Conservation (phyloP, 768 basidiomycete genomes). For the Psilocybe sp. region DNA sequence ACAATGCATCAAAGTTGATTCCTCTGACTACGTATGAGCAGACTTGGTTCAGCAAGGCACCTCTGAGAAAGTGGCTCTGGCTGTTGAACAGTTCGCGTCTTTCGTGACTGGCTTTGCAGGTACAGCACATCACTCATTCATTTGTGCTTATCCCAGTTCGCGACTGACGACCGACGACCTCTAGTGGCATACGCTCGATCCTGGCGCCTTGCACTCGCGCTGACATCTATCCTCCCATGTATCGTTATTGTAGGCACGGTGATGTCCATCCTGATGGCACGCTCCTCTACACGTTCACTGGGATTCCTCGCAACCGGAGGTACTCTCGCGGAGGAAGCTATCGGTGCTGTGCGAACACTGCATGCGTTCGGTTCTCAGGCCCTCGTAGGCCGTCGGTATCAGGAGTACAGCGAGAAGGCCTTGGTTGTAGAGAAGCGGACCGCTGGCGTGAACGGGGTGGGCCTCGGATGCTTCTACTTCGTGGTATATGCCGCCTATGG, state of each 20-base stretch:
- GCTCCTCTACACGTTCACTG: conserved; percentile 56
- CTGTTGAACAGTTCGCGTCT: conserved; percentile 59
- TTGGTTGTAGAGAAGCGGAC: conserved; percentile 52
- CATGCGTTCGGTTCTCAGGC: conserved; percentile 88
- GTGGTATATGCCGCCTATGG: conserved; percentile 76
- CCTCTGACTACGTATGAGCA: conserved; percentile 20
- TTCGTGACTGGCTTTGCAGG: conserved; percentile 75
- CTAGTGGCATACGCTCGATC: conserved; percentile 58
- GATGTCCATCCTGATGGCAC: conserved; percentile 67
- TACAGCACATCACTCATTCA: no score
- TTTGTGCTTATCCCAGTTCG: no score
- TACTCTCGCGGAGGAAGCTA: conserved; percentile 87
- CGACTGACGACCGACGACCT: no score
- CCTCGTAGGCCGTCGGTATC: conserved; percentile 64
- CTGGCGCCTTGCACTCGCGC: conserved; percentile 83
- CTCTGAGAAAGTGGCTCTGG: conserved; percentile 82
- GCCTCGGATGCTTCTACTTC: conserved; percentile 77
- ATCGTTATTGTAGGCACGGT: conserved; percentile 70
- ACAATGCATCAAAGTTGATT: no score
- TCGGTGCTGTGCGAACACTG: conserved; percentile 83
- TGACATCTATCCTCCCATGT: conserved; percentile 81
- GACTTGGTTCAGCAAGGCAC: conserved; percentile 90
- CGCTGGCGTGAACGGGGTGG: conserved; percentile 56
- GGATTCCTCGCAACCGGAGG: conserved; percentile 77
- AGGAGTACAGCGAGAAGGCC: conserved; percentile 54